These are phyloP conservation scores for Gorgonomyces haynaldii DNA, from an alignment of 192 early-diverging fungal species.

Conservation along the genomic window DNA sequence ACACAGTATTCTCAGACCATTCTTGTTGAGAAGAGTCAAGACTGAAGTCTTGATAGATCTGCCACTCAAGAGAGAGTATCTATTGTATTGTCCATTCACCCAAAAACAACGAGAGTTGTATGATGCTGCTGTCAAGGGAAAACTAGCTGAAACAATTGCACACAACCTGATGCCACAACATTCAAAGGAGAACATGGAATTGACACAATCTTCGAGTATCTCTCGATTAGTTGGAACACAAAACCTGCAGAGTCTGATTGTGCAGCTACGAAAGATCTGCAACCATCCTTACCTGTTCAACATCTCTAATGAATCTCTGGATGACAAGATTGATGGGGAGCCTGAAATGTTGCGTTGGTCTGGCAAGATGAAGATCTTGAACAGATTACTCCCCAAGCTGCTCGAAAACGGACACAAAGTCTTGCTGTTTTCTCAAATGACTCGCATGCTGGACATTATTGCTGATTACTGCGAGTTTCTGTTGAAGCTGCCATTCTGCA, in stretches of 20 bases:
- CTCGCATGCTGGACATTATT: slow-evolving; percentile 79
- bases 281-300: slow-evolving; percentile 93
- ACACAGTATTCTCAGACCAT: slow-evolving; percentile 83
- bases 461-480: slow-evolving; percentile 27
- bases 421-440: slow-evolving; percentile 89
- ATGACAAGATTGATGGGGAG: slow-evolving; percentile 5
- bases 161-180: too few species aligned
- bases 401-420: slow-evolving; percentile 81
- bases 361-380: slow-evolving; percentile 81
- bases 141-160: slow-evolving; percentile 14
- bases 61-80: slow-evolving; percentile 84
- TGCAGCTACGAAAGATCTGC: slow-evolving; percentile 93
- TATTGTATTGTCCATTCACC: slow-evolving; percentile 49
- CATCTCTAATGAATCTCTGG: slow-evolving; percentile 40
- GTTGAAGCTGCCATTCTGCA: slow-evolving; percentile 22
- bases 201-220: too few species aligned
- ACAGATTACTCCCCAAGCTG: slow-evolving; percentile 67
- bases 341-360: slow-evolving; percentile 50
- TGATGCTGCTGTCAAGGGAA: slow-evolving; percentile 15
- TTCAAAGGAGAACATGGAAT: too few species aligned
- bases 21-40: slow-evolving; percentile 82
- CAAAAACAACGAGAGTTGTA: slow-evolving; percentile 31
- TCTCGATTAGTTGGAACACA: slow-evolving; percentile 14
- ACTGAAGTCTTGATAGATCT: slow-evolving; percentile 65
- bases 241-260: slow-evolving; percentile 38